These are phyloP conservation scores for Rosa multiflora DNA, from an alignment of 306 rosid species.

Conservation along the genomic window DNA sequence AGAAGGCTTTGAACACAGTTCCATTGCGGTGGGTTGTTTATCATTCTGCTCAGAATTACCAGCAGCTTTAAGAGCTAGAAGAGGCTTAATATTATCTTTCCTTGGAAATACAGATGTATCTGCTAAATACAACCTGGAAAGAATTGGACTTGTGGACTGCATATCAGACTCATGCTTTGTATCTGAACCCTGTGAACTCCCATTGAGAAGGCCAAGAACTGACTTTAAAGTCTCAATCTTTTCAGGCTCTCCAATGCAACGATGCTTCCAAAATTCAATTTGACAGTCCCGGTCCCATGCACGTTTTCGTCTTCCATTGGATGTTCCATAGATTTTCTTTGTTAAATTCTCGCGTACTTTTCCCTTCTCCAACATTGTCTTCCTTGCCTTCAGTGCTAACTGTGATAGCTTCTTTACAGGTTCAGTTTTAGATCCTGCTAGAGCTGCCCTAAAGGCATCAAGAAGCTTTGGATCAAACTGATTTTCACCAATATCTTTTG, in stretches of 20 bases:
- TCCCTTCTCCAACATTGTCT: slow-evolving; percentile 80
- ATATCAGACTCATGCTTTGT: slow-evolving; percentile 42
- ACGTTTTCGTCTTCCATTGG: slow-evolving; percentile 87
- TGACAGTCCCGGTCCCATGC: slow-evolving; percentile 99
- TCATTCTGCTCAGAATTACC: slow-evolving; percentile 51
- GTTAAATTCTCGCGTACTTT: slow-evolving; percentile 86
- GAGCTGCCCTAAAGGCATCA: slow-evolving; percentile 87
- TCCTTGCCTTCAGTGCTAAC: slow-evolving; percentile 67
- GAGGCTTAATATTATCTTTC: slow-evolving; percentile 81
- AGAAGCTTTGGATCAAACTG: slow-evolving; percentile 90
- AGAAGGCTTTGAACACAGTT: slow-evolving; percentile 35
- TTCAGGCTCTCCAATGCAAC: slow-evolving; percentile 85
- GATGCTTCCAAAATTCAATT: slow-evolving; percentile 96
- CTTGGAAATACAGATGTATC: slow-evolving; percentile 94
- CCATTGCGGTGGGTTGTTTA: slow-evolving; percentile 36
- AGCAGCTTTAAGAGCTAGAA: slow-evolving; percentile 52
- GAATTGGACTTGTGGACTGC: slow-evolving; percentile 75
- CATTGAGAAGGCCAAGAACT: slow-evolving; percentile 81
- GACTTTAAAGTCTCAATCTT: slow-evolving; percentile 88
- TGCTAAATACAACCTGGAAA: slow-evolving; percentile 87
- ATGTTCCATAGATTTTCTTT: slow-evolving; percentile 71
- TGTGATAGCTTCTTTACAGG: slow-evolving; percentile 59
- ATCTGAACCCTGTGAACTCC: slow-evolving; percentile 47
- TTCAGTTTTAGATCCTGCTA: slow-evolving; percentile 73
- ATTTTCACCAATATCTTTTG: slow-evolving; percentile 65